Evolutionary conservation across 2,329 filamentous ascomycete species (phyloP), one percentile per base, ranked within the genome.

Genomic region (Trichoderma oligosporum): DNA sequence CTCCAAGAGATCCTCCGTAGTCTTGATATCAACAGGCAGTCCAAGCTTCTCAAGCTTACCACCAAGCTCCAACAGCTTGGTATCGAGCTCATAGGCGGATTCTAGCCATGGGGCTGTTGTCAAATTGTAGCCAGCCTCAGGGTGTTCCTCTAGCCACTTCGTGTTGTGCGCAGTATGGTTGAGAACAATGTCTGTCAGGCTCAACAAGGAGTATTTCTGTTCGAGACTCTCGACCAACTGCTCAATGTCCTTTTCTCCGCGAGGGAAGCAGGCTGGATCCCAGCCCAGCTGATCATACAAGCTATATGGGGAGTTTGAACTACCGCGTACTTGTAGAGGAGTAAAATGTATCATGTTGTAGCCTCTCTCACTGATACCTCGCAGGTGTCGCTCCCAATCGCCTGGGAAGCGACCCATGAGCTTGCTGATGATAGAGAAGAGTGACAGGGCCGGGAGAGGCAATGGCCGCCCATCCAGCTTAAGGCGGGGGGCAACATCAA

Each of bases 311-410:
- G 94, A 99, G 70, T 99, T 96, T 52, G 94, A 99, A 42, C 79
- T 81, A 57, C 94, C 94, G 59, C 94, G 86, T 58, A 88, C 81
- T 79, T 96, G 94, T 63, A 99, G 78, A 8, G 94, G 94, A 2
- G 94, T 97, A 72, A 99, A 99, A 73, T 99, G 94, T 60, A 99
- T 85, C 91, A 97, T 97, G 75, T 99, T 99, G 80, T 99, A 99
- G 44, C 92, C 92, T 60, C 94, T 83, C 66, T 89, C 84, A 70
- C 89, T 89, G 70, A 99, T 96, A 25, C 94, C 92, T 57, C 82
- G 81, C 57, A 99, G 76, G 70, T 97, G 93, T 51, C 84, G 87
- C 69, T 97, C 85, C 92, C 93, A 99, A 67, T 96, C 89, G 14
- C 79, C 79, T 0, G 93, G 91, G 68, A 94, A 96, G 68, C 87